phyloP scores from a whole-genome alignment of 768 basidiomycete genomes.

The Exidia glandulosa region DNA sequence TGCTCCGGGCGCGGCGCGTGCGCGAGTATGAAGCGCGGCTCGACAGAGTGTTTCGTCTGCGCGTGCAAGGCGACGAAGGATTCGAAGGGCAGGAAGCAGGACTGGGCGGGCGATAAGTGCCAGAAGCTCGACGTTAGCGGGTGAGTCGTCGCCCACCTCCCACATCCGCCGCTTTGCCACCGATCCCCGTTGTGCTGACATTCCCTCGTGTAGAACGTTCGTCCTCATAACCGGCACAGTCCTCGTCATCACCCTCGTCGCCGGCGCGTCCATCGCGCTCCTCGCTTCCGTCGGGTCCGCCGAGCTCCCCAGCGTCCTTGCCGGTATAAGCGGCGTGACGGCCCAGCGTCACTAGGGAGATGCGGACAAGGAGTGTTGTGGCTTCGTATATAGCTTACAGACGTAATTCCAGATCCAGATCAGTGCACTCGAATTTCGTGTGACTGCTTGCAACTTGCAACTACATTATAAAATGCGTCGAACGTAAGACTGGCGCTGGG shows the following conservation, averaged over 20 bases:
- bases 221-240: constrained; percentile 61
- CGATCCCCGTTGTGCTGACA: neutral
- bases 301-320: constrained; percentile 46
- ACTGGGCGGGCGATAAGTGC: constrained; percentile 68
- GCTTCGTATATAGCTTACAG: too few relatives aligned
- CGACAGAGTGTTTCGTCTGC: constrained; percentile 42
- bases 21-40: constrained; percentile 45
- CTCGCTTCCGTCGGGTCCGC: constrained; percentile 50
- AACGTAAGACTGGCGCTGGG: too few relatives aligned
- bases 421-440: too few relatives aligned
- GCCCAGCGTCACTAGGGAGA: too few relatives aligned
- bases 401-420: too few relatives aligned
- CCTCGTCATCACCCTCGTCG: constrained; percentile 50
- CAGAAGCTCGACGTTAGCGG: constrained; percentile 72
- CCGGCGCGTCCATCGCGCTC: constrained; percentile 56
- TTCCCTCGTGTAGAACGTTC: constrained; percentile 42
- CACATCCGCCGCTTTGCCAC: neutral
- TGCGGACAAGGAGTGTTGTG: too few relatives aligned
- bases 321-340: neutral
- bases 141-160: constrained; percentile 31
- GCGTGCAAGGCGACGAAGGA: constrained; percentile 37
- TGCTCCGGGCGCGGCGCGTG: constrained; percentile 70
- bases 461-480: too few relatives aligned
- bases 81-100: constrained; percentile 43
- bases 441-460: too few relatives aligned